Evolutionary conservation across 371 early-diverging fungal genomes (phyloP).

Genomic region (Apophysomyces trapeziformis): DNA sequence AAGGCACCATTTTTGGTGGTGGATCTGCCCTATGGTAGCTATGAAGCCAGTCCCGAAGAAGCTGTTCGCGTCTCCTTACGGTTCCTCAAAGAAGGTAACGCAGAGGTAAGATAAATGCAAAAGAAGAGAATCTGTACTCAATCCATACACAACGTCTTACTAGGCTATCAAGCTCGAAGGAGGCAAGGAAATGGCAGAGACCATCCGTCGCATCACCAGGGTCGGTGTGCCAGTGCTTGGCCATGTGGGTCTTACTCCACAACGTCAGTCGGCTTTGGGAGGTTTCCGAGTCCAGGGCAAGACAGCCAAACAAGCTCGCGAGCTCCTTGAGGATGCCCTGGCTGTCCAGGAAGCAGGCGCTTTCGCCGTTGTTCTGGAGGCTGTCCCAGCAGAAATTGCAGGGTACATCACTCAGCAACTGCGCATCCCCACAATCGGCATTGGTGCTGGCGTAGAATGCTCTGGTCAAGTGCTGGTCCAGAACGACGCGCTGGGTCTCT

Average conservation of each 20-base stretch:
- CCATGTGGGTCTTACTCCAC: slow-evolving; percentile 95
- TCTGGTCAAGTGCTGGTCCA: slow-evolving; percentile 95
- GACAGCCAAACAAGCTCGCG: slow-evolving; percentile 73
- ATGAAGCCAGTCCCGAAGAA: slow-evolving; percentile 74
- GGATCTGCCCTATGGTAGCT: slow-evolving; percentile 94
- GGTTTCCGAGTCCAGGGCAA: slow-evolving; percentile 95
- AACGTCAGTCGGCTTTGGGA: slow-evolving; percentile 83
- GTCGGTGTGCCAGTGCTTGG: slow-evolving; percentile 93
- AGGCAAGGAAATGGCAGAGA: slow-evolving; percentile 82
- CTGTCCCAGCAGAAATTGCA: slow-evolving; percentile 90
- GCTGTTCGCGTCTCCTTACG: slow-evolving; percentile 82
- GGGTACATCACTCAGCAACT: slow-evolving; percentile 76
- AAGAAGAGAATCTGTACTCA: background rate
- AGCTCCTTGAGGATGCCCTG: slow-evolving; percentile 83
- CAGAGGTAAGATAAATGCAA: slow-evolving; percentile 60
- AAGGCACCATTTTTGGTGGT: slow-evolving; percentile 79
- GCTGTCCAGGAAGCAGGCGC: slow-evolving; percentile 94
- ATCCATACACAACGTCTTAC: background rate
- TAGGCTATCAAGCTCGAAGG: slow-evolving; percentile 95
- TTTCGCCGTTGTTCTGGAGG: slow-evolving; percentile 91
- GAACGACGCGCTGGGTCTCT: slow-evolving; percentile 88
- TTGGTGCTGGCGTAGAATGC: slow-evolving; percentile 89
- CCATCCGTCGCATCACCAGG: slow-evolving; percentile 71
- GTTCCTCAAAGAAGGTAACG: slow-evolving; percentile 85
- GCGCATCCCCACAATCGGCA: slow-evolving; percentile 92